A percentile compares a stretch with the other conserved stretches of the same genome.
phyloP scores from a whole-genome alignment of 345 rosid species.

The Clausena lansium region DNA sequence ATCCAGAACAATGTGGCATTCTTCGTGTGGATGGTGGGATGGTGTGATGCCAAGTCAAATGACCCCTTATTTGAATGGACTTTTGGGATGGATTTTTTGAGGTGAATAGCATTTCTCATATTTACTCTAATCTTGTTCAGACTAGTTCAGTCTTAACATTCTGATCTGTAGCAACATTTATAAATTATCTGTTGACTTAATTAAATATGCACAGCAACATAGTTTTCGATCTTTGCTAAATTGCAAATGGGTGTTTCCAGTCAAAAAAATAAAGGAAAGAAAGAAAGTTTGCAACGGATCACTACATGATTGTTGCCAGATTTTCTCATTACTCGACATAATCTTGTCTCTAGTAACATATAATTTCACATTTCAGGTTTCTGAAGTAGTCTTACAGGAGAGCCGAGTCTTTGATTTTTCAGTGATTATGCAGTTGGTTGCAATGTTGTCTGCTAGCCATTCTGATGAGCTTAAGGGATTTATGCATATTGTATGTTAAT shows the following conservation, averaged over 20 bases:
- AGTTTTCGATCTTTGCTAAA: not conserved
- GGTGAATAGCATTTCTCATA: not conserved
- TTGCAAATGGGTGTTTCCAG: not conserved
- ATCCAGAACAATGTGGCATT: too few species aligned
- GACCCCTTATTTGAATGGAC: too few species aligned
- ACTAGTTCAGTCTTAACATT: not conserved
- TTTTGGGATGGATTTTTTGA: not conserved
- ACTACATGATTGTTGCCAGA: not conserved
- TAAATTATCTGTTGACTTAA: too few species aligned
- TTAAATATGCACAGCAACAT: not conserved
- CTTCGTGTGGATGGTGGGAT: too few species aligned
- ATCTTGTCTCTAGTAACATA: conserved; percentile 5
- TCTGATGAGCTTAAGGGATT: conserved; percentile 70
- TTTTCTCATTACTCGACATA: not conserved
- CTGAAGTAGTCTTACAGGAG: conserved; percentile 77
- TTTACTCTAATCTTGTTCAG: not conserved
- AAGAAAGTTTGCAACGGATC: not conserved
- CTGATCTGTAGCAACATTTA: not conserved
- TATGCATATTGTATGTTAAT: conserved; percentile 70
- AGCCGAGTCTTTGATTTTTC: conserved; percentile 70
- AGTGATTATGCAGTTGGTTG: conserved; percentile 72
- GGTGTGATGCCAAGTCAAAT: too few species aligned
- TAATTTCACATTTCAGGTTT: conserved; percentile 53
- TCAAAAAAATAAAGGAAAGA: too few species aligned
- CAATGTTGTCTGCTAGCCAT: conserved; percentile 59